Base-by-base conservation (phyloP, 1,139 yeast genomes). In the Kodamaea alishanica region DNA sequence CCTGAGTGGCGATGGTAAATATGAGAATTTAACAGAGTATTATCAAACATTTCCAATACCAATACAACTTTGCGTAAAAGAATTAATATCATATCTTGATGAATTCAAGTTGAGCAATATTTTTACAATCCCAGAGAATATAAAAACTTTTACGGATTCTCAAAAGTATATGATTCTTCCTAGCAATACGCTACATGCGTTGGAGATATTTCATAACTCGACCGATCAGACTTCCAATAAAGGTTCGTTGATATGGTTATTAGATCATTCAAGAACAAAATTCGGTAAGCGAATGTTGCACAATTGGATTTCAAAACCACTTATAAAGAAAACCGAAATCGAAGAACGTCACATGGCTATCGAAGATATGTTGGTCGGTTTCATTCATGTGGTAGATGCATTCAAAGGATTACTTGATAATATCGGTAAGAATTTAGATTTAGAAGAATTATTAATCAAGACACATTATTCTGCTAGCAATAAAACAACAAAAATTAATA, bases 191-290 rank as follows among this genome's bases (percentile, higher is more conserved):
- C 51, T 92, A 6, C 70, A 73, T 26, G 78, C 85, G 30, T 63
- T 92, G 23, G 97, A 92, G 53, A 73, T 92, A 1, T 87, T 87
- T 50, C 67, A 67, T 29, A 86, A 86, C 51, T 64, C 72, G 2
- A 78, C 92, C 0, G 79, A 80, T 45, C 56, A 61, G 10, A 60
- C 63, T 11, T 64, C 73, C 1, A 67, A 65, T 6, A 64, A 68
- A 26, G 97, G 97, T 0, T 79, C 96, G 0, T 61, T 92, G 11
- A 60, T 85, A 10, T 84, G 92, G 88, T 65, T 87, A 2, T 55
- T 92, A 45, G 86, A 90, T 56, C 90, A 84, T 46, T 86, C 97
- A 0, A 65, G 79, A 32, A 87, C 97, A 0, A 70, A 73, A 26
- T 84, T 82, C 61, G 98, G 98, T 0, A 74, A 70, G 37, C 62